These are phyloP conservation scores for Zymoseptoria tritici DNA, from an alignment of 2,329 filamentous ascomycete genomes.

Conservation along the genomic window DNA sequence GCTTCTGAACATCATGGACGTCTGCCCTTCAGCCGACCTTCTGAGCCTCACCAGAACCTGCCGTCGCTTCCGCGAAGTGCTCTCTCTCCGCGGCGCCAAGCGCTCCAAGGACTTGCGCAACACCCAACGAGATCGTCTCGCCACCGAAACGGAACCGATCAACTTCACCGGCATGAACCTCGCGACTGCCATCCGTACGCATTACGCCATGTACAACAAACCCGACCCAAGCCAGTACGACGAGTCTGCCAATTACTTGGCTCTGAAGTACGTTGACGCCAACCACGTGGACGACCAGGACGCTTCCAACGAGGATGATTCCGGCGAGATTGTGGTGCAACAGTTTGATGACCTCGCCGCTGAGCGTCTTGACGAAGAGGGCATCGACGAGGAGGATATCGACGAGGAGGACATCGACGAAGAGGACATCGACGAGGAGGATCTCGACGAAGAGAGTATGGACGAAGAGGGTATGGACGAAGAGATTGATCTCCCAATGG, in stretches of 20 bases:
- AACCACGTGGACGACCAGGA: neutral
- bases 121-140: neutral
- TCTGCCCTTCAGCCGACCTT: neutral
- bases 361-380: too few relatives aligned
- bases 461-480: too few relatives aligned
- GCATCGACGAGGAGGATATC: too few relatives aligned
- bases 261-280: neutral
- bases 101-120: neutral
- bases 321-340: too few relatives aligned
- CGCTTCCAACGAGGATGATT: too few relatives aligned
- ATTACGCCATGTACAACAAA: neutral
- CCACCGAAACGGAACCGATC: neutral
- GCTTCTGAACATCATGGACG: neutral
- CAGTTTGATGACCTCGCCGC: too few relatives aligned
- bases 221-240: neutral
- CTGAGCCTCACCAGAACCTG: neutral
- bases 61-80: neutral
- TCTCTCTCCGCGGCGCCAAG: neutral
- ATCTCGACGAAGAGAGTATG: too few relatives aligned
- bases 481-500: too few relatives aligned
- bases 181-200: neutral
- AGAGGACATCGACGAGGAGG: too few relatives aligned
- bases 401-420: too few relatives aligned
- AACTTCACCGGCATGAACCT: neutral
- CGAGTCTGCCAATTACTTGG: neutral